Percentiles rank a stretch among this genome's conserved stretches.
Conservation (phyloP, 805 yeast genomes). For the Candida boleticola region DNA sequence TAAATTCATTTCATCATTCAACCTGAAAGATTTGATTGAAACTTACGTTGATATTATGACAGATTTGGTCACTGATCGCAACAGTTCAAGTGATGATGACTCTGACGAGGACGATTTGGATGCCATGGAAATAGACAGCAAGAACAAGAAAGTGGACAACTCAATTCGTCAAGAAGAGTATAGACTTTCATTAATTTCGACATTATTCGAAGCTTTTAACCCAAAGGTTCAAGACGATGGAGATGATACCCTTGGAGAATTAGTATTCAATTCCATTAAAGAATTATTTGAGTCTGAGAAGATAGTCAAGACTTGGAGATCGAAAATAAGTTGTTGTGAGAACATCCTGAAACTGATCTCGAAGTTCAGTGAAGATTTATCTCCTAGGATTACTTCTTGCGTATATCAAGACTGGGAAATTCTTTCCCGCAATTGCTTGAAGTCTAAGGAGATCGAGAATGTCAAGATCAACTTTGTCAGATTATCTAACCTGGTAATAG, state of each 20-base stretch:
- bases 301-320: conserved; percentile 57
- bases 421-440: conserved; percentile 28
- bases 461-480: conserved; percentile 53
- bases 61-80: conserved; percentile 31
- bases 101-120: conserved; percentile 37
- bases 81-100: conserved; percentile 21
- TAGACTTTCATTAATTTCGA: conserved; percentile 34
- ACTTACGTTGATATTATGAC: conserved; percentile 40
- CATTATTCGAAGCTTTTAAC: conserved; percentile 33
- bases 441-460: conserved; percentile 49
- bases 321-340: conserved; percentile 48
- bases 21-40: conserved; percentile 26
- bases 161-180: conserved; percentile 51
- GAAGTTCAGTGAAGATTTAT: conserved; percentile 7
- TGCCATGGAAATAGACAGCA: conserved; percentile 18
- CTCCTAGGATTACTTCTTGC: not conserved
- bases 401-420: conserved; percentile 25
- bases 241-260: not conserved
- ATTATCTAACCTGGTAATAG: conserved; percentile 21
- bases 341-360: conserved; percentile 21
- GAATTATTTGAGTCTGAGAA: conserved; percentile 21
- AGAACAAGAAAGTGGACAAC: conserved; percentile 33
- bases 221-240: not conserved
- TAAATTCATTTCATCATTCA: conserved; percentile 41
- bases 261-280: conserved; percentile 17